phyloP scores from a whole-genome alignment of 257 asterid genomes.

The Primulina tabacum region DNA sequence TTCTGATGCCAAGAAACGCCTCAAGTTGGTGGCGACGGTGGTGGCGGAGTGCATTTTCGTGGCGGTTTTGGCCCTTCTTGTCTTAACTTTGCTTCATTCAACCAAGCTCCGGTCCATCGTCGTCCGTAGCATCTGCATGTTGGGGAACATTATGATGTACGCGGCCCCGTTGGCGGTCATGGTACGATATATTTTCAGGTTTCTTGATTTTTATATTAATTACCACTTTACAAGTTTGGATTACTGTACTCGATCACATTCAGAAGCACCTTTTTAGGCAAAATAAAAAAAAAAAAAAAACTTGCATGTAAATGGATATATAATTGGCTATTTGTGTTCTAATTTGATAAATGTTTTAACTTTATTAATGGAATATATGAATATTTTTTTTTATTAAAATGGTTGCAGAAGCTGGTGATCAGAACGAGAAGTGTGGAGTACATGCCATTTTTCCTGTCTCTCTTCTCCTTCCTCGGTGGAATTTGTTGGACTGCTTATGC shows the following conservation, averaged over 20 bases:
- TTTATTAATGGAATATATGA: no score
- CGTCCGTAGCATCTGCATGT: slow-evolving; percentile 76
- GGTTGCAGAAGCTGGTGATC: slow-evolving; percentile 75
- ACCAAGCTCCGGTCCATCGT: slow-evolving; percentile 53
- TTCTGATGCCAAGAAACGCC: slow-evolving; percentile 47
- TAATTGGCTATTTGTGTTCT: no score
- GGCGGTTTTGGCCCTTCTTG: slow-evolving; percentile 47
- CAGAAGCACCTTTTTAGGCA: no score
- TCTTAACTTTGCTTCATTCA: slow-evolving; percentile 42
- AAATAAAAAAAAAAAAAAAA: no score
- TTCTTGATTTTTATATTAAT: no score
- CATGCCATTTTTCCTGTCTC: slow-evolving; percentile 81
- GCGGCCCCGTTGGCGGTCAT: slow-evolving; percentile 77
- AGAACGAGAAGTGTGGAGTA: slow-evolving; percentile 78
- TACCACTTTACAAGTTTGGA: no score
- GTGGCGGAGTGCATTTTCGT: slow-evolving; percentile 45
- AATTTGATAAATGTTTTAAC: no score
- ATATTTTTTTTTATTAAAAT: no score
- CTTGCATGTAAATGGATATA: no score
- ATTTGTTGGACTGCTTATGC: slow-evolving; percentile 78
- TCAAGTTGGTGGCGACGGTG: slow-evolving; percentile 33
- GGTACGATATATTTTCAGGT: slow-evolving; percentile 32
- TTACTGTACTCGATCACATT: no score
- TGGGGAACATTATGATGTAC: slow-evolving; percentile 71
- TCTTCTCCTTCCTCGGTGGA: slow-evolving; percentile 77